Evolutionary conservation across 768 basidiomycete genomes (phyloP).

Genomic region (Holtermanniella nyarrowii): DNA sequence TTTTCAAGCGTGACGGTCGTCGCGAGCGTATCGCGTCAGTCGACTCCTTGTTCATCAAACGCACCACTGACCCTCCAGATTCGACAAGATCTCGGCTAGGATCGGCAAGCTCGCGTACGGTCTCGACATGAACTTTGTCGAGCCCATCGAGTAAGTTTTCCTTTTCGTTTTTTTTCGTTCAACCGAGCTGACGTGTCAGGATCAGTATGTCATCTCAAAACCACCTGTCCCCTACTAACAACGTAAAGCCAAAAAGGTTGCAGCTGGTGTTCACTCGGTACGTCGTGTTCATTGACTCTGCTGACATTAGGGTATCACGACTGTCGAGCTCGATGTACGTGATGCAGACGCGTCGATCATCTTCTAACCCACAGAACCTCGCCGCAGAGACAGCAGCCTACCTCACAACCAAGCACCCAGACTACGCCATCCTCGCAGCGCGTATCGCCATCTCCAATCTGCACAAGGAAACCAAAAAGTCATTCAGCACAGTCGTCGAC

Average conservation of each 20-base stretch:
- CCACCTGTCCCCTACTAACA: no score
- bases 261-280: constrained; percentile 72
- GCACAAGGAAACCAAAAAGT: constrained; percentile 99
- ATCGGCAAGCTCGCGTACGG: constrained; percentile 73
- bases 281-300: constrained; percentile 14
- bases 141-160: constrained; percentile 77
- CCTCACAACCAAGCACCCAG: constrained; percentile 92
- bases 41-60: not conserved
- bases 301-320: constrained; percentile 62
- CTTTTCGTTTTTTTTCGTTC: no score
- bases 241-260: constrained; percentile 53
- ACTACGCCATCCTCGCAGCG: constrained; percentile 95
- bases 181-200: no score
- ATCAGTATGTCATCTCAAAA: no score
- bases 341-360: not conserved
- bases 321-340: constrained; percentile 88
- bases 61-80: constrained; percentile 7
- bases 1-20: constrained; percentile 39
- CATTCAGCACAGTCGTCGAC: constrained; percentile 79
- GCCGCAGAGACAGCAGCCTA: constrained; percentile 95
- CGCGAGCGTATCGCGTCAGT: constrained; percentile 31
- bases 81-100: constrained; percentile 37
- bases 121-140: constrained; percentile 79
- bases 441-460: constrained; percentile 97
- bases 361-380: constrained; percentile 56